These are phyloP conservation scores for Canariomyces notabilis DNA, from an alignment of 2,329 filamentous ascomycete species.

Conservation along the genomic window DNA sequence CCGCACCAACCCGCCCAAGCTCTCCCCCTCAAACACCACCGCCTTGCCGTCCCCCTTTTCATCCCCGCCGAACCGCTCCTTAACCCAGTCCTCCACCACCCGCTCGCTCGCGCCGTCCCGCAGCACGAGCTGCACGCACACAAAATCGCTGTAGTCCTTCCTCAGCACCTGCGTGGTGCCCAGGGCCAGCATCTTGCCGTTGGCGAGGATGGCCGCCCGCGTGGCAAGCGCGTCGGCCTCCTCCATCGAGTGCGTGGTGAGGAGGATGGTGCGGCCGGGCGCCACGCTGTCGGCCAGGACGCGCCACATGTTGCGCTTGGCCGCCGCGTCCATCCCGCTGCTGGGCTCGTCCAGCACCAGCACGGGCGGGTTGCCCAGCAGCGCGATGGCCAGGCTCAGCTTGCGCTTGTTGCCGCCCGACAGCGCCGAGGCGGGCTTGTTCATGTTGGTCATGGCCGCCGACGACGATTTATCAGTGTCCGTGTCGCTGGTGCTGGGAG, in stretches of 20 bases:
- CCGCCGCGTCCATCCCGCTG: slow-evolving; percentile 67
- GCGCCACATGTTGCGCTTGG: slow-evolving; percentile 71
- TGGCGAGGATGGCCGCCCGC: slow-evolving; percentile 53
- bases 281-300: slow-evolving; percentile 58
- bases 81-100: slow-evolving; percentile 54
- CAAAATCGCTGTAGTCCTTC: slow-evolving; percentile 54
- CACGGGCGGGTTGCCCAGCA: slow-evolving; percentile 70
- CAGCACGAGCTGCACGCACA: slow-evolving; percentile 59
- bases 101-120: slow-evolving; percentile 45
- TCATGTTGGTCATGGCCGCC: slow-evolving; percentile 31
- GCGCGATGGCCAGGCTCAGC: slow-evolving; percentile 65
- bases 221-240: slow-evolving; percentile 71
- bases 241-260: slow-evolving; percentile 78
- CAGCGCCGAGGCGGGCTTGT: slow-evolving; percentile 59
- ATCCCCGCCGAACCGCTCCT: slow-evolving; percentile 40
- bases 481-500: too few relatives aligned
- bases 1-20: slow-evolving; percentile 60
- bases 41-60: background rate
- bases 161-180: slow-evolving; percentile 56
- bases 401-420: slow-evolving; percentile 77
- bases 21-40: slow-evolving; percentile 52
- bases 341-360: slow-evolving; percentile 71
- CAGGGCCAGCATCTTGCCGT: slow-evolving; percentile 48
- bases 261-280: slow-evolving; percentile 60
- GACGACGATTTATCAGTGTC: too few relatives aligned